A percentile compares a stretch with the other conserved stretches of the same genome.
Evolutionary conservation across 163 green algal genomes (phyloP).

Genomic region (Dunaliella salina): DNA sequence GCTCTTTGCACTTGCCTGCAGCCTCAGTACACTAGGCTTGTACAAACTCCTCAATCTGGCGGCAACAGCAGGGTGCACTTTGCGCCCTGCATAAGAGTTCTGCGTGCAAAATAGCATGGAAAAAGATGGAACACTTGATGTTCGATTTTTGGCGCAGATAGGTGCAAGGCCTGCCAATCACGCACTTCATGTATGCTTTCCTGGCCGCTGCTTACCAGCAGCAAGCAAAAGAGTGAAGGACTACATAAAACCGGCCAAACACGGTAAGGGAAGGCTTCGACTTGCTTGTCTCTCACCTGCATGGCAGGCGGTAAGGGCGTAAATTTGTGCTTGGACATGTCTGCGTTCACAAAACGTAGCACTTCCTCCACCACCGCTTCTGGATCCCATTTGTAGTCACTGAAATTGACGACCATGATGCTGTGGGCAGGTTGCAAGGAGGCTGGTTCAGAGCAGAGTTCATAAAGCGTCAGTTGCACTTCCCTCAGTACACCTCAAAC

Average conservation of each 20-base stretch:
- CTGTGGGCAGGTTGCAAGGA: constrained; percentile 27
- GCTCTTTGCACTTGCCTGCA: neutral
- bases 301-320: constrained; percentile 45
- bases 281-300: constrained; percentile 32
- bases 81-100: neutral
- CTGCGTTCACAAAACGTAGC: constrained; percentile 59
- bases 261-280: too few species aligned
- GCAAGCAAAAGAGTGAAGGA: too few species aligned
- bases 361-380: constrained; percentile 49
- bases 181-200: too few species aligned
- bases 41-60: neutral
- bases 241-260: too few species aligned
- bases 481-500: too few species aligned
- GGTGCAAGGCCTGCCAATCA: too few species aligned
- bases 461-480: too few species aligned
- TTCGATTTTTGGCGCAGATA: too few species aligned
- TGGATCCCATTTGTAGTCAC: constrained; percentile 54
- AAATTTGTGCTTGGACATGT: constrained; percentile 38
- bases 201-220: too few species aligned
- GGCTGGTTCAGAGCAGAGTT: too few species aligned
- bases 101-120: neutral
- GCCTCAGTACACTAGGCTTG: neutral
- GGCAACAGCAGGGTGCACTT: neutral
- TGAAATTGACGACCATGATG: constrained; percentile 75
- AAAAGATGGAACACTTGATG: too few species aligned